A percentile compares a stretch with the other conserved stretches of the same genome.
phyloP scores from a whole-genome alignment of 306 rosid genomes.

The Vigna radiata region DNA sequence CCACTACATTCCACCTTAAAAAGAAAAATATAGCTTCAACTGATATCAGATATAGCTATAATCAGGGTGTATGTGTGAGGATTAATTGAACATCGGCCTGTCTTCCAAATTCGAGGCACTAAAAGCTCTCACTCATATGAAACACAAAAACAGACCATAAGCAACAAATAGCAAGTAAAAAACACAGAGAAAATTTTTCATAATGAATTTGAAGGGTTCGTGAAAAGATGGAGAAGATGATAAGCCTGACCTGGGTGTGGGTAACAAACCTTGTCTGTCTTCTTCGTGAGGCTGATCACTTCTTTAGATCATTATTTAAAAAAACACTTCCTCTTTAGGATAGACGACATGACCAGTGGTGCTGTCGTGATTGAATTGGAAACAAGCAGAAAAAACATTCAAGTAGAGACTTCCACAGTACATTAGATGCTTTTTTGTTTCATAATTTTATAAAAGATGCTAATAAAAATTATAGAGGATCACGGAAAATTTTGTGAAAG shows the following conservation, averaged over 20 bases:
- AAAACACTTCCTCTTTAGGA: background rate
- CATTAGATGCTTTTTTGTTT: no score
- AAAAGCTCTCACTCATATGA: background rate
- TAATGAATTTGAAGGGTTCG: conserved; percentile 45
- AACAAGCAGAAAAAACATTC: background rate
- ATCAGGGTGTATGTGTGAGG: conserved; percentile 7
- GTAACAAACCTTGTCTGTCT: conserved; percentile 69
- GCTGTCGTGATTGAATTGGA: background rate
- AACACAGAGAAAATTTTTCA: no score
- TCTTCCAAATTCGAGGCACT: conserved; percentile 22
- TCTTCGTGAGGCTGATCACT: conserved; percentile 47
- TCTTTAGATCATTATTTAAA: background rate
- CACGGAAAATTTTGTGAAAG: no score
- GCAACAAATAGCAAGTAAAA: background rate
- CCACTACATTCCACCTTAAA: conserved; percentile 27
- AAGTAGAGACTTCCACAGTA: no score
- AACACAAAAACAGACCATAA: background rate
- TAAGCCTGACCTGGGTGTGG: conserved; percentile 71
- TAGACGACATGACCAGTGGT: conserved; percentile 66
- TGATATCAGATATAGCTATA: background rate
- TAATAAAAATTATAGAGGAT: no score
- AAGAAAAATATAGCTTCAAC: background rate
- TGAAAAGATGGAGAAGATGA: conserved; percentile 65
- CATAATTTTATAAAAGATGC: no score
- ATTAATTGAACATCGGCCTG: background rate